Evolutionary conservation across 257 asterid species (phyloP), one percentile per base, ranked within the genome.

Genomic region (Primulina eburnea): DNA sequence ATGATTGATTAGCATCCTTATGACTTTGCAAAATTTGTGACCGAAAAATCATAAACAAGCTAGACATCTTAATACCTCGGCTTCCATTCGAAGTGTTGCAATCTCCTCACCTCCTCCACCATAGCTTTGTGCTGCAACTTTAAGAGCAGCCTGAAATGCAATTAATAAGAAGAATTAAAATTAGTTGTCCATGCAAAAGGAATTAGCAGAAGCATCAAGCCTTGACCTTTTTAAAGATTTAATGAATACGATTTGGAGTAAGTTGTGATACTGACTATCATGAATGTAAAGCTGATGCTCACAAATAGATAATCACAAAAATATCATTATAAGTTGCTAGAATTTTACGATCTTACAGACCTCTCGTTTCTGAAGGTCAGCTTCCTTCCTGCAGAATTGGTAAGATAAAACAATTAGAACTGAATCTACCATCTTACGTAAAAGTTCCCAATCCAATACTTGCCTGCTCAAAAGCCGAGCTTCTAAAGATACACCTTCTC

Each of bases 401-500:
- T 52, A 68, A 37, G 68, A 70, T 53, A 71, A 8, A 47, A 47
- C 55, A 38, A 60, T 80, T 55, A 69, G 66, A 68, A 21, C 30
- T 14, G 66, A 24, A 63, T 71, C 64, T 65, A 58, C 57, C 8
- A 52, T 61, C 20, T 65, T 64, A 6, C 38, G 65, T n/a, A 35
- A 65, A 75, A 63, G 67, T 68, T 63, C 60, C 62, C 64, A 68
- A 64, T 70, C 65, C 24, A 30, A 52, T 47, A 72, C 81, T 81
- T 84, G 78, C 98, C 96, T 91, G 96, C 87, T 89, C 85, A 90
- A 78, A 58, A 90, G 91, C 75, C 97, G 96, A 74, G 97, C 85
- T 85, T 93, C 99, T 73, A 93, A 71, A n/a, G 97, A 89, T 67
- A 86, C 93, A 55, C 97, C 99, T 67, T 93, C 96, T 62, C 99